phyloP scores from a whole-genome alignment of 257 asterid species.

The Cruciata laevipes region DNA sequence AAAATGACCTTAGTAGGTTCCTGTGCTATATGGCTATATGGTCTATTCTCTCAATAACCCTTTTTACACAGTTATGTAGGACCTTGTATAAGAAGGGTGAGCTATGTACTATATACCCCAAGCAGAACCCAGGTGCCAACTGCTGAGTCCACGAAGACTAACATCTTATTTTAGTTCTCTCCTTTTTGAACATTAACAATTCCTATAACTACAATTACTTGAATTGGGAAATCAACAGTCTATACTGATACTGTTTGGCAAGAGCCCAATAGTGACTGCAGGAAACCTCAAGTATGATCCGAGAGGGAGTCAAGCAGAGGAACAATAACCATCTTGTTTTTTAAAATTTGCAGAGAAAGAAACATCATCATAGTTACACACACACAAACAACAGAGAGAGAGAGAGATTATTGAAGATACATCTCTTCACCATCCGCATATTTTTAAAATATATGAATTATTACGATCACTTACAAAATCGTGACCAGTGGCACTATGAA shows the following conservation, averaged over 20 bases:
- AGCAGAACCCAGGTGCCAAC: not conserved
- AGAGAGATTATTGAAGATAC: not conserved
- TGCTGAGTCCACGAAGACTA: not conserved
- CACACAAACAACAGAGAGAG: not conserved
- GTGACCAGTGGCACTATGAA: conserved; percentile 50
- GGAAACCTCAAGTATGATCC: not conserved
- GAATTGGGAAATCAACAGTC: not conserved
- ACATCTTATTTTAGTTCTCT: not conserved
- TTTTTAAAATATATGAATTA: conserved; percentile 16
- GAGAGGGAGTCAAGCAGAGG: not conserved
- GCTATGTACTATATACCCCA: not conserved
- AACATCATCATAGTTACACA: not conserved
- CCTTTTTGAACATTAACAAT: not conserved
- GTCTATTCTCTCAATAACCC: no score
- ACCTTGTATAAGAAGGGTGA: not conserved
- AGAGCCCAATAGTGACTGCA: not conserved
- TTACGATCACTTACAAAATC: conserved; percentile 49
- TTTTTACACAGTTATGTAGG: no score
- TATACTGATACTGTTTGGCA: not conserved
- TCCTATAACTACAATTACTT: no score
- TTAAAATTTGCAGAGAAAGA: not conserved
- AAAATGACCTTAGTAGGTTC: no score
- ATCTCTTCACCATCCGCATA: conserved; percentile 4
- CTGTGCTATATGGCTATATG: not conserved
- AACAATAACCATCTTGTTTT: not conserved